These are phyloP conservation scores for Apiotrichum laibachii DNA, from an alignment of 1,284 basidiomycete species.

Conservation along the genomic window DNA sequence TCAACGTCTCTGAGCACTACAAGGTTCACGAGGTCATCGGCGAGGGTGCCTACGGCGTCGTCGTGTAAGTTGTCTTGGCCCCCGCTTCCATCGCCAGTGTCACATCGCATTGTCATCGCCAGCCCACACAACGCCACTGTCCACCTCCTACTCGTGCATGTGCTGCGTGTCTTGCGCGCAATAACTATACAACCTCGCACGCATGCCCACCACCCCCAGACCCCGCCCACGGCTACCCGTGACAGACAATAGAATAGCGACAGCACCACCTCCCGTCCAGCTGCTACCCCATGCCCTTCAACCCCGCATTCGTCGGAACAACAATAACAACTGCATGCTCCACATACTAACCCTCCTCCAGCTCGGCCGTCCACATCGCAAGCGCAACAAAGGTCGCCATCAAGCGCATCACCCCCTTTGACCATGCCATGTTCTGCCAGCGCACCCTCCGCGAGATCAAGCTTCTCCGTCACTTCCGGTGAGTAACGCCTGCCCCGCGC, in stretches of 20 bases:
- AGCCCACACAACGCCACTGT: too few species aligned
- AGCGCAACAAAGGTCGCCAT: slow-evolving; percentile 79
- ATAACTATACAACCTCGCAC: too few species aligned
- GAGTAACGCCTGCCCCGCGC: slow-evolving; percentile 14
- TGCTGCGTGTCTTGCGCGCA: too few species aligned
- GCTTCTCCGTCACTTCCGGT: slow-evolving; percentile 77
- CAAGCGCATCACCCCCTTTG: slow-evolving; percentile 89
- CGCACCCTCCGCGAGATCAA: slow-evolving; percentile 84
- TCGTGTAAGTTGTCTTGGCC: slow-evolving; percentile 58
- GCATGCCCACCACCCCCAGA: too few species aligned
- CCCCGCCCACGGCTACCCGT: too few species aligned
- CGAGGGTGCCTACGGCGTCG: slow-evolving; percentile 73
- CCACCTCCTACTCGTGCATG: too few species aligned
- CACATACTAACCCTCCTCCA: slow-evolving; percentile 6
- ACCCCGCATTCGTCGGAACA: not conserved
- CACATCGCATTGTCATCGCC: too few species aligned
- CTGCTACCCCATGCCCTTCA: too few species aligned
- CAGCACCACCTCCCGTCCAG: too few species aligned
- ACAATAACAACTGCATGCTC: not conserved
- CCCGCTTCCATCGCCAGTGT: too few species aligned
- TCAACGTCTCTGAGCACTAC: slow-evolving; percentile 60
- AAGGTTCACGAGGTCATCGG: slow-evolving; percentile 88
- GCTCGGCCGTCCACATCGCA: slow-evolving; percentile 77
- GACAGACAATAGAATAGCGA: too few species aligned
- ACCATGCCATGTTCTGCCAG: slow-evolving; percentile 88